These are phyloP conservation scores for Thyridium curvatum DNA, from an alignment of 2,329 filamentous ascomycete species.

Conservation along the genomic window DNA sequence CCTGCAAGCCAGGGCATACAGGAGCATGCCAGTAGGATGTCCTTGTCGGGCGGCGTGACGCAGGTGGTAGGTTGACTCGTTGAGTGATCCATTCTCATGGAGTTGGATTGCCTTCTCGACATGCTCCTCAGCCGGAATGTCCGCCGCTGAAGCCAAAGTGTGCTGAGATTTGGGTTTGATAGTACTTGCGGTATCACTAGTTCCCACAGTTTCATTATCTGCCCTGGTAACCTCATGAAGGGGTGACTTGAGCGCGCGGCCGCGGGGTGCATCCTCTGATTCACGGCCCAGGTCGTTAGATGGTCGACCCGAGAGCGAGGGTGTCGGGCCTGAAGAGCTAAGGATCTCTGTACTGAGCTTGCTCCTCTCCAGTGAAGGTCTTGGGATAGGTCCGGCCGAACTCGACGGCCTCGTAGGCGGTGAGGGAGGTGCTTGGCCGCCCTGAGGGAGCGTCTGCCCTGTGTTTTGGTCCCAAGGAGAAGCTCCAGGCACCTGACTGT, in stretches of 20 bases:
- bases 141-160: slow-evolving; percentile 52
- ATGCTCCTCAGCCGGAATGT: slow-evolving; percentile 81
- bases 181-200: slow-evolving; percentile 50
- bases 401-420: slow-evolving; percentile 56
- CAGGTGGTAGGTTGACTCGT: slow-evolving; percentile 94
- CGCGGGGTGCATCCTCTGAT: slow-evolving; percentile 44
- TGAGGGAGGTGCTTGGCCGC: slow-evolving; percentile 49
- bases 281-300: slow-evolving; percentile 35
- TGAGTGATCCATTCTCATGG: slow-evolving; percentile 80
- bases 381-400: slow-evolving; percentile 37
- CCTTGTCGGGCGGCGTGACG: slow-evolving; percentile 81
- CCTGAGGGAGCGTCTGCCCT: slow-evolving; percentile 32
- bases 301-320: slow-evolving; percentile 36
- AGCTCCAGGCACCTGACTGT: slow-evolving; percentile 43
- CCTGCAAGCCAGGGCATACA: slow-evolving; percentile 89
- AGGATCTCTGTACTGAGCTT: slow-evolving; percentile 43
- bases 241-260: slow-evolving; percentile 32
- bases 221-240: slow-evolving; percentile 31
- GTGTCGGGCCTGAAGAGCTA: slow-evolving; percentile 31
- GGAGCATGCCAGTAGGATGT: slow-evolving; percentile 87
- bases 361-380: slow-evolving; percentile 43
- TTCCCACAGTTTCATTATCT: slow-evolving; percentile 17
- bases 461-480: slow-evolving; percentile 58
- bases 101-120: slow-evolving; percentile 83
- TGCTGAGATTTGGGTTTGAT: slow-evolving; percentile 36